Conservation (phyloP, 371 early-diverging fungal species). For the Lichtheimia corymbifera region DNA sequence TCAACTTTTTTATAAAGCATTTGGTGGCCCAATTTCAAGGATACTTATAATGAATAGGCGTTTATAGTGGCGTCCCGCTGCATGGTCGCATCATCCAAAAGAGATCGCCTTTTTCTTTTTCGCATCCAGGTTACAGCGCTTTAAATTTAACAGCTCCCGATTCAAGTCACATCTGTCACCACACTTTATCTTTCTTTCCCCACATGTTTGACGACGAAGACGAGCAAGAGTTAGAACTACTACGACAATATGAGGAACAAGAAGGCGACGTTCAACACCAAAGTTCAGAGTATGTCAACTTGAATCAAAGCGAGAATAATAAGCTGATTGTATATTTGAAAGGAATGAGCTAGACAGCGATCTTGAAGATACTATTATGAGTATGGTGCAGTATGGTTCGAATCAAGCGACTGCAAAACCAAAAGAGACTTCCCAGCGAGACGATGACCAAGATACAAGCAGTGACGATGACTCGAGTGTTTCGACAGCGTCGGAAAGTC, state of each 20-base stretch:
- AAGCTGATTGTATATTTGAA: background rate
- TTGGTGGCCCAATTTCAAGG: too few relatives aligned
- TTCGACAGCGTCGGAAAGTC: background rate
- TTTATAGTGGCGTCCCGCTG: too few relatives aligned
- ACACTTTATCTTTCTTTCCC: background rate
- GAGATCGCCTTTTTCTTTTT: too few relatives aligned
- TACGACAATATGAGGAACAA: constrained; percentile 10
- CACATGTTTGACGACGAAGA: constrained; percentile 12
- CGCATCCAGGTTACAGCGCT: too few relatives aligned
- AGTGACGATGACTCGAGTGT: background rate
- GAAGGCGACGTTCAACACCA: background rate
- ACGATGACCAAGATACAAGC: background rate
- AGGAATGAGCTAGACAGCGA: constrained; percentile 13
- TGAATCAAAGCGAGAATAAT: background rate
- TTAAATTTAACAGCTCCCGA: too few relatives aligned
- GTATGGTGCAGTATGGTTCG: constrained; percentile 6
- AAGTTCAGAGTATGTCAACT: constrained; percentile 4
- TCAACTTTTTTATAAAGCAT: constrained; percentile 1
- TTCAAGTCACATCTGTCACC: too few relatives aligned
- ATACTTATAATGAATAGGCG: too few relatives aligned
- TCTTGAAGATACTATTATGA: constrained; percentile 7
- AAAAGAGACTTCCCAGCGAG: background rate
- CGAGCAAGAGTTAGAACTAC: constrained; percentile 10
- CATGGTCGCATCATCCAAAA: too few relatives aligned
- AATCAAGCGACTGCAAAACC: background rate